Conservation (phyloP, 495 filamentous ascomycete genomes). For the Penicillium angulare region DNA sequence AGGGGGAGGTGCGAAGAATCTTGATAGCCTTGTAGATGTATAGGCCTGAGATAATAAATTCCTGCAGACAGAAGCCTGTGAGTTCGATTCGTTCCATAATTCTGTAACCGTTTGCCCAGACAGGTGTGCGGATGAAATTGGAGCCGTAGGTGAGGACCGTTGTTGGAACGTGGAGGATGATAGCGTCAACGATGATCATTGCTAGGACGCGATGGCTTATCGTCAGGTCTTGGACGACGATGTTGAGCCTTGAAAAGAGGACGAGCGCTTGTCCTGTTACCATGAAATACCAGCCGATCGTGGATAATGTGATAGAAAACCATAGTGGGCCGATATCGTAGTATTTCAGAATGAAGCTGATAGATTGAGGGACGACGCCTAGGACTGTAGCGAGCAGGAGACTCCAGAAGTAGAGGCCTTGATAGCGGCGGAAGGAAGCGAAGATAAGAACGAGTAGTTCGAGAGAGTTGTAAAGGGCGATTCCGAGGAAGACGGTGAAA, state of each 20-base stretch:
- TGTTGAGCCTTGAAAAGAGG: conserved; percentile 37
- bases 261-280: conserved; percentile 40
- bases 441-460: conserved; percentile 39
- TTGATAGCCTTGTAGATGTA: conserved; percentile 45
- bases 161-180: conserved; percentile 39
- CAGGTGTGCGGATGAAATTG: conserved; percentile 15
- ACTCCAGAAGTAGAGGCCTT: conserved; percentile 44
- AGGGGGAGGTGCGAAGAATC: conserved; percentile 34
- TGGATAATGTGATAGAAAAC: conserved; percentile 33
- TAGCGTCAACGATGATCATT: conserved; percentile 37
- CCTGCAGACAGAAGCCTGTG: conserved; percentile 46
- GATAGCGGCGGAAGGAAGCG: conserved; percentile 36
- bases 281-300: conserved; percentile 43
- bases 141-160: conserved; percentile 38
- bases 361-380: conserved; percentile 34
- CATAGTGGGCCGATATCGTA: conserved; percentile 20
- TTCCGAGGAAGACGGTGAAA: conserved; percentile 32
- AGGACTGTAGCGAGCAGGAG: conserved; percentile 34
- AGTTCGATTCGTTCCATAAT: conserved; percentile 48
- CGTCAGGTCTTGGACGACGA: conserved; percentile 30
- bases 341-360: conserved; percentile 40
- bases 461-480: conserved; percentile 40
- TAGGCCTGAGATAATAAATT: conserved; percentile 47
- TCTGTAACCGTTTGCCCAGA: conserved; percentile 33
- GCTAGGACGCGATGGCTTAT: conserved; percentile 27